A percentile compares a stretch with the other conserved stretches of the same genome.
Conservation (phyloP, 2,329 filamentous ascomycete genomes). For the Aspergillus melleus region DNA sequence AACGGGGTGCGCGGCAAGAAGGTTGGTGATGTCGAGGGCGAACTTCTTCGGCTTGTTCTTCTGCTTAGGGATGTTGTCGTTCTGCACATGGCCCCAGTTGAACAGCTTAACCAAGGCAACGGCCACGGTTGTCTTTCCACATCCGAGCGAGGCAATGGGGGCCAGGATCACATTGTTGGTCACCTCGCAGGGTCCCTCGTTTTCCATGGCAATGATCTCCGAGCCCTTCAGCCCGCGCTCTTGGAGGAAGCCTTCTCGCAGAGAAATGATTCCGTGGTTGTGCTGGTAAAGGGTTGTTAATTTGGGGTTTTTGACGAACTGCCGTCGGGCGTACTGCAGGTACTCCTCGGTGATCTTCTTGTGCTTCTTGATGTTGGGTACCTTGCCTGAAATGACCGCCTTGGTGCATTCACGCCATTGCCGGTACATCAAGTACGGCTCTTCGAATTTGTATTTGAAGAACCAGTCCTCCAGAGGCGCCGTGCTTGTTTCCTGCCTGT, state of each 20-base stretch:
- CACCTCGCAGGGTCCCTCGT: constrained; percentile 55
- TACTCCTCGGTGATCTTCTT: constrained; percentile 88
- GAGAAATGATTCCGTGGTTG: constrained; percentile 92
- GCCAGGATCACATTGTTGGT: constrained; percentile 74
- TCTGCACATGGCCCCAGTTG: constrained; percentile 89
- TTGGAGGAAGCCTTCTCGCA: constrained; percentile 83
- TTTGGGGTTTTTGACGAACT: constrained; percentile 66
- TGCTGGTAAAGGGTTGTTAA: constrained; percentile 72
- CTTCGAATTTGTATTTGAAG: constrained; percentile 99
- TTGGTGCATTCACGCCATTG: constrained; percentile 99
- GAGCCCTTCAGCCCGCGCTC: constrained; percentile 82
- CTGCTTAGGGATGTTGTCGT: constrained; percentile 88
- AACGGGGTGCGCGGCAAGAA: constrained; percentile 65
- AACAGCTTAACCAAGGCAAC: constrained; percentile 80
- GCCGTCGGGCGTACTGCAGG: constrained; percentile 73
- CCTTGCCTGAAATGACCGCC: constrained; percentile 72
- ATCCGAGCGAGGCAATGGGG: constrained; percentile 90
- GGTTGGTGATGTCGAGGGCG: constrained; percentile 65
- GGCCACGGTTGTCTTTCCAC: constrained; percentile 92
- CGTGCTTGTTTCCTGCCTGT: constrained; percentile 53
- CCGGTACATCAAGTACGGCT: constrained; percentile 97
- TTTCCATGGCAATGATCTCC: constrained; percentile 76
- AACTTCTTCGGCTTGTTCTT: constrained; percentile 74
- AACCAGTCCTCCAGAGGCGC: constrained; percentile 86
- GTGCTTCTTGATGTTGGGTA: constrained; percentile 83